Evolutionary conservation across 2,329 filamentous ascomycete species (phyloP).

Genomic region (Trichoderma atrobrunneum): DNA sequence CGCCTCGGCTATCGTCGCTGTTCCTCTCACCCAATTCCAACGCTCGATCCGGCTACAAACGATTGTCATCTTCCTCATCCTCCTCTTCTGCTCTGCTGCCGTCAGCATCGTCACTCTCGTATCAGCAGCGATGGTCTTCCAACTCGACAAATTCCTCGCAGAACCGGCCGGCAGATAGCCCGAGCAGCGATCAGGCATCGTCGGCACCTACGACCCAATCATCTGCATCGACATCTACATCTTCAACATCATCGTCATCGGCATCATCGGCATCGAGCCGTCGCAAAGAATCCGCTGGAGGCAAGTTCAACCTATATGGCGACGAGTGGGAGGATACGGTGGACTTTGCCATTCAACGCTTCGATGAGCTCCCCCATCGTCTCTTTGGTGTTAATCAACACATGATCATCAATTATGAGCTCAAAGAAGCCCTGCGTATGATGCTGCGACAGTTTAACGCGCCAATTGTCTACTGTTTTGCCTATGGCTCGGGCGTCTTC

Average conservation of each 20-base stretch:
- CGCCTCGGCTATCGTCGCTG: constrained; percentile 20
- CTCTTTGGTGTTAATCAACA: constrained; percentile 91
- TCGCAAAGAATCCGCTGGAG: constrained; percentile 29
- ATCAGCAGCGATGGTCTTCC: constrained; percentile 25
- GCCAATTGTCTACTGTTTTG: constrained; percentile 93
- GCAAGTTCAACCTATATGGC: constrained; percentile 38
- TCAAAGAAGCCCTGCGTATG: constrained; percentile 84
- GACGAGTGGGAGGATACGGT: constrained; percentile 45
- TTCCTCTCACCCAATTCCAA: constrained; percentile 3
- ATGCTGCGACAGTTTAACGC: constrained; percentile 90
- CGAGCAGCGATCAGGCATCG: neutral
- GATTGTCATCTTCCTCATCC: neutral
- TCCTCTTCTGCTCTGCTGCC: neutral
- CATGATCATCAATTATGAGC: constrained; percentile 92
- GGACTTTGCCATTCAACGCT: constrained; percentile 42
- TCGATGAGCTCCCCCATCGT: constrained; percentile 45
- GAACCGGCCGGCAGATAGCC: neutral
- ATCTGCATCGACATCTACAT: neutral
- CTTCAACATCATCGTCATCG: neutral
- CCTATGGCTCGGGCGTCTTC: constrained; percentile 96
- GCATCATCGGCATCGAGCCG: neutral
- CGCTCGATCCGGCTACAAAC: neutral
- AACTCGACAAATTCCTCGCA: constrained; percentile 18
- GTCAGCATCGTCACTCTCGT: neutral
- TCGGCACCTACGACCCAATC: neutral